Evolutionary conservation across 2,329 filamentous ascomycete genomes (phyloP), one percentile per base, ranked within the genome.

Genomic region (Diaporthe caulivora): DNA sequence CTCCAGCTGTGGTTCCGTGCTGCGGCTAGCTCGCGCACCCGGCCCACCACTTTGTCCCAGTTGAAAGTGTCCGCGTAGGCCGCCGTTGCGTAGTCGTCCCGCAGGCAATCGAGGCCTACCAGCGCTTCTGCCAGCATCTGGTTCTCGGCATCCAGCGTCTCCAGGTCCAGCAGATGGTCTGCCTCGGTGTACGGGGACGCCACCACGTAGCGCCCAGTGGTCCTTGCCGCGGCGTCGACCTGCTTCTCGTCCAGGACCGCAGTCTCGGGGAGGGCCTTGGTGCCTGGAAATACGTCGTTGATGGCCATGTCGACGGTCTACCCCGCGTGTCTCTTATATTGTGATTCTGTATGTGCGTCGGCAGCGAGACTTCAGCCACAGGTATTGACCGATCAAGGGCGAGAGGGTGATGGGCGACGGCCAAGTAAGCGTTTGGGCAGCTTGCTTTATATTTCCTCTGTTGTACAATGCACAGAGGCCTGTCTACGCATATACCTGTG

Each of bases 11-110:
- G 83, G 8, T 83, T 83, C 17, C 87, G 87, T 11, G 83, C 80
- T 3, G 78, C 77, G 15, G 86, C 83, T 3, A 95, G 84, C 1
- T 84, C 79, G 72, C 84, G 86, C 68, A 97, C 83, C 42, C 88
- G 84, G 5, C 84, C 82, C 15, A 97, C 85, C 18, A 95, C 87
- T 54, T 89, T 84, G 3, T 81, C 75, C 92, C 94, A 97, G 82
- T 97, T 97, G 84, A 98, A 95, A 0, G 91, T 91, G 2, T 92
- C 88, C 4, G 86, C 82, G 82, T 97, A 98, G 0, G 89, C 86
- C 1, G 92, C 91, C 1, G 91, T 95, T 72, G 95, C 94, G 83
- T 97, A 98, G 80, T 95, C 92, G 10, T 86, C 81, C 2, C 91
- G 89, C 24, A 91, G 84, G 49, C 90, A 90, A 74, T 85, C 86